Evolutionary conservation across 2,329 filamentous ascomycete genomes (phyloP).

Genomic region (Botryotinia narcissicola): DNA sequence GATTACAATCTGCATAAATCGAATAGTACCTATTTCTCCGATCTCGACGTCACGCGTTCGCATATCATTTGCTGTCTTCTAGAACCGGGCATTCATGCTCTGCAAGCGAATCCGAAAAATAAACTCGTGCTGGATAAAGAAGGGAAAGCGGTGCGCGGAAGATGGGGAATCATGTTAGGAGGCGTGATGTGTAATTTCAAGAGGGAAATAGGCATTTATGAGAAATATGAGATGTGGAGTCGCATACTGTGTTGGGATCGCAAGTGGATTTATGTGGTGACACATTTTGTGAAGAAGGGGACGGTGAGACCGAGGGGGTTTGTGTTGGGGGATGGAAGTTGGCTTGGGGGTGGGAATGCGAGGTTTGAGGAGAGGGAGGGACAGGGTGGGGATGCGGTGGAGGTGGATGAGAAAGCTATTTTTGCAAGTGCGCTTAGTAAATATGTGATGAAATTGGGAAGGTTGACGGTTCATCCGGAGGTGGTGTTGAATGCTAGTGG

Average conservation of each 20-base stretch:
- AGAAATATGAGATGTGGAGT: slow-evolving; percentile 71
- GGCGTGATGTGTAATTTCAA: slow-evolving; percentile 73
- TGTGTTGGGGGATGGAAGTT: slow-evolving; percentile 41
- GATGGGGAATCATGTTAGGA: slow-evolving; percentile 65
- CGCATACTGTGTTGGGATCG: slow-evolving; percentile 71
- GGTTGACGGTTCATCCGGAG: slow-evolving; percentile 82
- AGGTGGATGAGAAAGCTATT: slow-evolving; percentile 59
- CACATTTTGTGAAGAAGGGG: slow-evolving; percentile 67
- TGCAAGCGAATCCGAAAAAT: slow-evolving; percentile 49
- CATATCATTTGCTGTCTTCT: slow-evolving; percentile 73
- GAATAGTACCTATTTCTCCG: slow-evolving; percentile 68
- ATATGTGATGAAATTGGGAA: slow-evolving; percentile 78
- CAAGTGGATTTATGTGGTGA: slow-evolving; percentile 78
- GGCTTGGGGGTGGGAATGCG: slow-evolving; percentile 42
- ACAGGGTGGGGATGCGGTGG: slow-evolving; percentile 36
- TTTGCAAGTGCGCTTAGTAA: slow-evolving; percentile 72
- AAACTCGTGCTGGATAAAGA: slow-evolving; percentile 45
- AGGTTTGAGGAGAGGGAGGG: slow-evolving; percentile 43
- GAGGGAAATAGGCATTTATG: slow-evolving; percentile 67
- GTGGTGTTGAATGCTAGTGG: slow-evolving; percentile 68
- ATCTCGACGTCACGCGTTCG: slow-evolving; percentile 71
- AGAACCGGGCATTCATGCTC: slow-evolving; percentile 54
- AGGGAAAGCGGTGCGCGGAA: slow-evolving; percentile 50
- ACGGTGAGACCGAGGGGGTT: slow-evolving; percentile 53
- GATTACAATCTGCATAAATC: slow-evolving; percentile 75